Percentiles rank a stretch among this genome's conserved stretches.
These are phyloP conservation scores for Daldinia vernicosa DNA, from an alignment of 495 filamentous ascomycete genomes.

Conservation along the genomic window DNA sequence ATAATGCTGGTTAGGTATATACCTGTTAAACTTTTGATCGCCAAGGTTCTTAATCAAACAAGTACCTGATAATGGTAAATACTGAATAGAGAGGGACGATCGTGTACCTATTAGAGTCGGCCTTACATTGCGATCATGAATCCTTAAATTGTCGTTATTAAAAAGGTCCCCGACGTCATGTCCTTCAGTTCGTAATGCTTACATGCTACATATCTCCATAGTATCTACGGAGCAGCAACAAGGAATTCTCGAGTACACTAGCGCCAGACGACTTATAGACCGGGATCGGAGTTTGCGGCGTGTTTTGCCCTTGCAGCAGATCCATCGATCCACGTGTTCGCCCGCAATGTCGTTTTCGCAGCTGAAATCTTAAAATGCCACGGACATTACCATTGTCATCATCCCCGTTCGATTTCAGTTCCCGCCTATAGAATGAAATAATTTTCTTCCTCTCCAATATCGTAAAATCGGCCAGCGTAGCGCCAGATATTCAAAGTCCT, in stretches of 20 bases:
- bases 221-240: conserved; percentile 1
- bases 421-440: conserved; percentile 24
- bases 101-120: neutral
- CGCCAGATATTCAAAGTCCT: conserved; percentile 27
- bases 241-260: conserved; percentile 10
- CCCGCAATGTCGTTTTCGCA: conserved; percentile 14
- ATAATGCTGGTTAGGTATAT: too few relatives aligned
- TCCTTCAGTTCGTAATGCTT: neutral
- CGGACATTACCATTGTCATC: conserved; percentile 1
- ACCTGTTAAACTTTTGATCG: too few relatives aligned
- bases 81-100: neutral
- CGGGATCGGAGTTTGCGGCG: conserved; percentile 4
- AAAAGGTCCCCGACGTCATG: conserved; percentile 28
- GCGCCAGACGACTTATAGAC: neutral
- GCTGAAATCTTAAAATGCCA: conserved; percentile 19
- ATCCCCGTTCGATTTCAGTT: conserved; percentile 24
- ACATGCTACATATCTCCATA: neutral
- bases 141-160: conserved; percentile 11
- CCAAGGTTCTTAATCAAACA: conserved; percentile 15
- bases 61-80: neutral
- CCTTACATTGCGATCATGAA: conserved; percentile 6
- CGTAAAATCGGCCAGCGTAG: conserved; percentile 32
- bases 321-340: conserved; percentile 36
- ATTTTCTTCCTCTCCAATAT: conserved; percentile 12
- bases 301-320: conserved; percentile 29